Evolutionary conservation across 164 flowering plant genomes (phyloP).

Genomic region (Stephania yunnanensis): DNA sequence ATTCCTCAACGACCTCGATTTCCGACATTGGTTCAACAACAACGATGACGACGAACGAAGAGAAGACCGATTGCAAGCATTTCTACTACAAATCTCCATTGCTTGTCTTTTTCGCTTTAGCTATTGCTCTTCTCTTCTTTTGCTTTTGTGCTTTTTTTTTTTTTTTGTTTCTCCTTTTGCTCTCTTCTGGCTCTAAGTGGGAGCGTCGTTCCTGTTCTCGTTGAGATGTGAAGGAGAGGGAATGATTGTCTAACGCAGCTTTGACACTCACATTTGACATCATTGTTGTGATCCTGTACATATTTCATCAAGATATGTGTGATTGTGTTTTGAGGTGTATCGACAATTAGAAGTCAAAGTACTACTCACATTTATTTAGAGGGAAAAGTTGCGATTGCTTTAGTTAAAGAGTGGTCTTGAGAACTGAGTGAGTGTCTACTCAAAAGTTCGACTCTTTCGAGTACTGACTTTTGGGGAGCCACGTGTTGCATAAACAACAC

Average conservation of each 20-base stretch:
- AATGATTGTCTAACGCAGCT: too few species aligned
- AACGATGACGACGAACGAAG: background rate
- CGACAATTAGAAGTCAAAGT: too few species aligned
- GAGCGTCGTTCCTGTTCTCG: background rate
- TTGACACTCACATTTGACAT: too few species aligned
- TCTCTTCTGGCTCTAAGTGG: background rate
- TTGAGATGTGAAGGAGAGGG: too few species aligned
- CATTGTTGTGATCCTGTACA: too few species aligned
- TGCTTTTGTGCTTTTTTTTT: background rate
- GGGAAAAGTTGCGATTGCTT: background rate
- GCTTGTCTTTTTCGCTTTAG: background rate
- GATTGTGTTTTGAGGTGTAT: too few species aligned
- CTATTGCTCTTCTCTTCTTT: background rate
- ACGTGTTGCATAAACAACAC: background rate
- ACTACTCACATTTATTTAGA: too few species aligned
- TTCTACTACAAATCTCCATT: slow-evolving; percentile 1
- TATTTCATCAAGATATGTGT: too few species aligned
- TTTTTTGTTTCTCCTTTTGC: background rate
- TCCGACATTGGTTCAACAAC: slow-evolving; percentile 23
- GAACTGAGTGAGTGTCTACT: background rate
- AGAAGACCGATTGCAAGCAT: background rate
- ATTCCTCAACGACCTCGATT: slow-evolving; percentile 43
- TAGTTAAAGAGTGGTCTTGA: background rate
- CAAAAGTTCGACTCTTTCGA: background rate
- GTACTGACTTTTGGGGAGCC: background rate